These are phyloP conservation scores for Ophiocordyceps camponoti-floridani DNA, from an alignment of 2,329 filamentous ascomycete species.

Conservation along the genomic window DNA sequence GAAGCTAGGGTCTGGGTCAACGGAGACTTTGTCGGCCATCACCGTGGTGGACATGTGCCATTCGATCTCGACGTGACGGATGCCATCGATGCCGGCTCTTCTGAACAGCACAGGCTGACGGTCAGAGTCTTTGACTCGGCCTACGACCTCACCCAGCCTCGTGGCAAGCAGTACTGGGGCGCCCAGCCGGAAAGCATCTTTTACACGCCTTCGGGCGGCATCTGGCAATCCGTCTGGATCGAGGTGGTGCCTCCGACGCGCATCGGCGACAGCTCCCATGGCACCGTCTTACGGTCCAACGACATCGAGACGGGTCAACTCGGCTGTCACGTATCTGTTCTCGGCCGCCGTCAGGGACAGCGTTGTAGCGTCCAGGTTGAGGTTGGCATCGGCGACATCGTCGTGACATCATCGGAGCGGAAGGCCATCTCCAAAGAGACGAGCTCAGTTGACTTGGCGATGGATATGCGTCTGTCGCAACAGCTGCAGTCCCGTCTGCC, in stretches of 20 bases:
- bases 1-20: slow-evolving; percentile 38
- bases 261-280: slow-evolving; percentile 35
- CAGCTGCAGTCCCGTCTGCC: slow-evolving; percentile 21
- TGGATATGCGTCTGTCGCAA: slow-evolving; percentile 28
- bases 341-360: slow-evolving; percentile 27
- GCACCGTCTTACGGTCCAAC: slow-evolving; percentile 37
- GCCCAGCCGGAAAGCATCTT: slow-evolving; percentile 42
- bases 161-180: slow-evolving; percentile 51
- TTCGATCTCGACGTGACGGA: slow-evolving; percentile 41
- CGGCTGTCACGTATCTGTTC: slow-evolving; percentile 28
- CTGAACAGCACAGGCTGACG: slow-evolving; percentile 21
- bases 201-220: slow-evolving; percentile 37
- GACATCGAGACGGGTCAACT: slow-evolving; percentile 33
- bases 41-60: slow-evolving; percentile 41
- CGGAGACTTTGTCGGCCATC: slow-evolving; percentile 31
- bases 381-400: slow-evolving; percentile 28
- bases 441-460: slow-evolving; percentile 21
- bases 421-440: slow-evolving; percentile 25
- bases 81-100: slow-evolving; percentile 10
- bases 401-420: slow-evolving; percentile 23
- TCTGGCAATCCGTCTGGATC: slow-evolving; percentile 39
- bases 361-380: slow-evolving; percentile 33
- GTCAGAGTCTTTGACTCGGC: slow-evolving; percentile 46
- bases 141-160: slow-evolving; percentile 43
- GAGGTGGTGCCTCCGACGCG: slow-evolving; percentile 34